A percentile compares a stretch with the other conserved stretches of the same genome.
Conservation (phyloP, 2,329 filamentous ascomycete genomes). For the Penicillium sp. region DNA sequence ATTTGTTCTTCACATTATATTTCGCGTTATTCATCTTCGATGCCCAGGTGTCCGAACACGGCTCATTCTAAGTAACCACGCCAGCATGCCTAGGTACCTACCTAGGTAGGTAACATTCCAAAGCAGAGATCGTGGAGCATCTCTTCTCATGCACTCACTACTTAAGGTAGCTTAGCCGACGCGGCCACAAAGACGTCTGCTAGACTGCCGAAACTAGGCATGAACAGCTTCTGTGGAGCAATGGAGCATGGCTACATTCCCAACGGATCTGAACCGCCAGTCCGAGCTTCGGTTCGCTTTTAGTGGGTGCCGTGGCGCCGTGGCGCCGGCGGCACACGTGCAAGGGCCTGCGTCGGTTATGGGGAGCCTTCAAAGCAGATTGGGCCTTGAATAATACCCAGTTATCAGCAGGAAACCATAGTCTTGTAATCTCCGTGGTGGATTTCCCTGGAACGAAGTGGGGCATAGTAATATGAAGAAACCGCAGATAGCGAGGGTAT, state of each 20-base stretch:
- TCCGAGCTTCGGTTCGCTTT: neutral
- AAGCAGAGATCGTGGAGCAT: too few species aligned
- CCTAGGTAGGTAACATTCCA: too few species aligned
- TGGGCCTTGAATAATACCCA: neutral
- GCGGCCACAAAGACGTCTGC: neutral
- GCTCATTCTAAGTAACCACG: neutral
- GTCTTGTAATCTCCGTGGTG: neutral
- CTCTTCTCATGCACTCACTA: too few species aligned
- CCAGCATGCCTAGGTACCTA: neutral
- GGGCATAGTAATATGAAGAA: neutral
- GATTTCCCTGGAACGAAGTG: neutral
- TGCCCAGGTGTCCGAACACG: too few species aligned
- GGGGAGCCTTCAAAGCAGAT: neutral
- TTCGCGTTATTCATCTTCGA: too few species aligned
- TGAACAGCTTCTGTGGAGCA: slow-evolving; percentile 5
- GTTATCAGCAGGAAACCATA: neutral
- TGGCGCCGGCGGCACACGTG: neutral
- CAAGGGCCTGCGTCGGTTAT: neutral
- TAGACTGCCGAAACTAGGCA: neutral
- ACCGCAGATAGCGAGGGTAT: neutral
- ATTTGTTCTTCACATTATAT: neutral
- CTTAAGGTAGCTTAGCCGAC: too few species aligned
- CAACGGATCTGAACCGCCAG: neutral
- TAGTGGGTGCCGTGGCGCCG: neutral
- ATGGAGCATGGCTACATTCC: neutral